phyloP scores from a whole-genome alignment of 2,329 filamentous ascomycete genomes.

The Zarea fungicola region DNA sequence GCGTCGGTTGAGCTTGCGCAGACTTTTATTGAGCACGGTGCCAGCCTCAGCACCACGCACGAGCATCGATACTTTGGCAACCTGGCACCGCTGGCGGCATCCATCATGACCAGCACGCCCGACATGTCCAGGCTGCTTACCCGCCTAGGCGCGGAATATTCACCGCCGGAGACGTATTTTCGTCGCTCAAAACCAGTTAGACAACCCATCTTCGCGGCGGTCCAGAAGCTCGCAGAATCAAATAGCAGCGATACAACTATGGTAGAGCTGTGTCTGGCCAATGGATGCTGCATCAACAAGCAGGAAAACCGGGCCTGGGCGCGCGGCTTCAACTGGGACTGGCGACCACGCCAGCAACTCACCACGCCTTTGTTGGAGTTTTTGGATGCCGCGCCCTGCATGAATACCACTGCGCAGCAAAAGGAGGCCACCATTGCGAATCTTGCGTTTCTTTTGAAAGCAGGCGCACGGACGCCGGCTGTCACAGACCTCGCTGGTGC shows the following conservation, averaged over 20 bases:
- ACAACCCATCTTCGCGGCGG: constrained; percentile 1
- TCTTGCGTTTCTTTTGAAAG: neutral
- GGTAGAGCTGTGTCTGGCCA: neutral
- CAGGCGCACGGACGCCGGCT: neutral
- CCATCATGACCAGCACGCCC: neutral
- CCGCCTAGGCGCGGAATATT: neutral
- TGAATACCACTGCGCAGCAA: neutral
- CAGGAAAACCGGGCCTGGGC: neutral
- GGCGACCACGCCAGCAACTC: constrained; percentile 1
- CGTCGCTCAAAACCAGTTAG: neutral
- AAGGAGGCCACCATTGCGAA: neutral
- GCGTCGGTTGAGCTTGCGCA: neutral
- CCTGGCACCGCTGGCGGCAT: neutral
- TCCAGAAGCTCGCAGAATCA: neutral
- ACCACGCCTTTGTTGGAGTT: constrained; percentile 8
- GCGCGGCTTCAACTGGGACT: constrained; percentile 8
- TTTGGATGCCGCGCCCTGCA: neutral
- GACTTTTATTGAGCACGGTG: neutral
- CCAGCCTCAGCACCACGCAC: neutral
- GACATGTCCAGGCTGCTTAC: neutral
- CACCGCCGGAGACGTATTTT: neutral
- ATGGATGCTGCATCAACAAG: constrained; percentile 5
- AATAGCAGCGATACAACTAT: neutral
- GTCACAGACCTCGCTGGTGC: neutral
- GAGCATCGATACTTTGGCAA: neutral